phyloP scores from a whole-genome alignment of 2,329 filamentous ascomycete species.

The Tolypocladium inflatum region DNA sequence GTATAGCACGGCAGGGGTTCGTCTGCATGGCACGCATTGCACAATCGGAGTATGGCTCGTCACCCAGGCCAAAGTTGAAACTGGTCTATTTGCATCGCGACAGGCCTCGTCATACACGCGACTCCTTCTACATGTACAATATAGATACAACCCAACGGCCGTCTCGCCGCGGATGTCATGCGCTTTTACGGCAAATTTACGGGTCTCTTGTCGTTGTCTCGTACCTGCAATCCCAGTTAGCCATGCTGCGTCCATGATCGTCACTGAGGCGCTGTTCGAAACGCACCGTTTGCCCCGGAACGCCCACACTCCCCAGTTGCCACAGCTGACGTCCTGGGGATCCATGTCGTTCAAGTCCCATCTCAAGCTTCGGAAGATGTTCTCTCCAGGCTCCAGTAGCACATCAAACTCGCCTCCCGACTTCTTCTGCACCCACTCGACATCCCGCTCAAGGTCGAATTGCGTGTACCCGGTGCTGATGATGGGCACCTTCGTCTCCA shows the following conservation, averaged over 20 bases:
- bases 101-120: neutral
- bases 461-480: constrained; percentile 94
- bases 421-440: constrained; percentile 80
- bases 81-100: neutral
- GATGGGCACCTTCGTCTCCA: constrained; percentile 93
- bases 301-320: constrained; percentile 95
- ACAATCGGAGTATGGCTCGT: neutral
- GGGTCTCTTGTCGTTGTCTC: constrained; percentile 50
- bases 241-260: constrained; percentile 1
- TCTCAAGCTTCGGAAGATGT: constrained; percentile 81
- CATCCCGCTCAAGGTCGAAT: constrained; percentile 86
- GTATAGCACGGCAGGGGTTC: neutral
- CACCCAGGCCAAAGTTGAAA: neutral
- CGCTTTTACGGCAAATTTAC: constrained; percentile 4
- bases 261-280: neutral
- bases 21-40: neutral
- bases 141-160: constrained; percentile 1
- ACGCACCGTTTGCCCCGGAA: constrained; percentile 92
- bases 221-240: constrained; percentile 38
- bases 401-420: constrained; percentile 87
- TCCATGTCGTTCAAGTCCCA: constrained; percentile 98
- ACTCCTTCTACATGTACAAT: constrained; percentile 2
- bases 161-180: neutral
- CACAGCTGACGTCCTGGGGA: constrained; percentile 85
- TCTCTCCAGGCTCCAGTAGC: constrained; percentile 85